Evolutionary conservation across 1,284 basidiomycete genomes (phyloP), one percentile per base, ranked within the genome.

Genomic region (Ganoderma multipileum): DNA sequence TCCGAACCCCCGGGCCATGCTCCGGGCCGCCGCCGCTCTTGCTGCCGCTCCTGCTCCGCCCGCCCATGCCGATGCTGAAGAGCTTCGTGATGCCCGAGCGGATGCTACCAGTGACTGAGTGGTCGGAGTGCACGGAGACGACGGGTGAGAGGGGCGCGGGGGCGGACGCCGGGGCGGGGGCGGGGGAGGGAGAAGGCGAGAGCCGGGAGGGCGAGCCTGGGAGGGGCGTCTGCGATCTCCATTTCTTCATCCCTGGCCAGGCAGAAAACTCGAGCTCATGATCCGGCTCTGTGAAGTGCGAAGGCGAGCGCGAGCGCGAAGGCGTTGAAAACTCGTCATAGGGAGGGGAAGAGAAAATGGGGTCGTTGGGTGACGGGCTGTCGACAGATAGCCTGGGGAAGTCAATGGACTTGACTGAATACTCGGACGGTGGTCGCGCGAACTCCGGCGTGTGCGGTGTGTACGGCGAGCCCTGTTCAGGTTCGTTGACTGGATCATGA

Each of bases 61-160:
- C 47, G 23, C 47, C 47, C 8, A 52, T 12, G 23, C 47, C 47
- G 23, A 52, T 11, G 23, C 66, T 65, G 67, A 72, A 72, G 23
- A 72, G 61, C 69, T 72, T 73, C 50, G 66, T 59, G 59, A 73
- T 38, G 42, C 71, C 68, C 38, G 39, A 42, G 64, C 63, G 65
- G 39, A 54, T 20, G 28, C 63, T 57, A 41, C 54, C 16, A 28
- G 41, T 64, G 54, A 39, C 42, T 16, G 61, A 63, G 23, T 44
- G 57, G n/a, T 62, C 61, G 18, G 66, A 67, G 18, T 44, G 36
- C 12, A 33, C 47, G 20, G 65, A 67, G 52, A 28, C 30, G 20
- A 67, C 61, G 16, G 66, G 66, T 28, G 61, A 63, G 47, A 50
- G 52, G 3, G 66, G 66, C 54, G 61, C 28, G 38, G 33, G 38